Base-by-base conservation (phyloP, 2,329 filamentous ascomycete species). In the Trichophyton equinum region DNA sequence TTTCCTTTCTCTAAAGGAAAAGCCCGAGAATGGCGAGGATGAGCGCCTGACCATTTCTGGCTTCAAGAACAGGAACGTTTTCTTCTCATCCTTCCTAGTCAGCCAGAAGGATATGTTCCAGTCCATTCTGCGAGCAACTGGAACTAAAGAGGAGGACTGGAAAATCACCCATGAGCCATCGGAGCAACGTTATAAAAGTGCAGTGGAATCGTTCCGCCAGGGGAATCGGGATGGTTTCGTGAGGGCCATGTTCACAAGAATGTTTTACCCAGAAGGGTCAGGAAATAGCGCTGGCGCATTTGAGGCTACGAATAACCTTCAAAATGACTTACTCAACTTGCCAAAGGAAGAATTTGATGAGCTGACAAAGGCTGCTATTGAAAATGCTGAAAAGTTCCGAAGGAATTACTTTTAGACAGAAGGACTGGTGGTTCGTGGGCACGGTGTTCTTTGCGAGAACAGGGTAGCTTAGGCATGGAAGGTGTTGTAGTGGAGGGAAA, bases 91-190 rank as follows among this genome's bases (percentile, higher is more conserved):
- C 63, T 88, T 86, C 72, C 69, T 73, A 9, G 65, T 84, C 62
- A 82, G 72, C 62, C 86, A 89, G 70, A 76, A 77, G 9, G 85
- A 88, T 8, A 87, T 88, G 75, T 77, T 88, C 60, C 79, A 80
- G 44, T 79, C 78, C n/a, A 71, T 85, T 11, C 77, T 84, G 66
- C 79, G 80, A 0, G 84, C 84, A 3, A 80, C 81, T 0, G 79
- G 79, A 0, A 82, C 80, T 0, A 79, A 73, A 1, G 81, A 85
- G 44, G 72, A 70, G 0, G 85, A 87, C 66, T 89, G 85, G 85
- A 77, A 68, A 1, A 77, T 88, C 60, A 74, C 68, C 1, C 70
- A 77, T 6, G 78, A 84, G 70, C 65, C 69, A 0, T 71, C 74
- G 1, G 64, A 73, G 46, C 71, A 81, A 68, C 77, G 83, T 22